Conservation (phyloP, 257 asterid species). For the Solanum ahanhuiri region DNA sequence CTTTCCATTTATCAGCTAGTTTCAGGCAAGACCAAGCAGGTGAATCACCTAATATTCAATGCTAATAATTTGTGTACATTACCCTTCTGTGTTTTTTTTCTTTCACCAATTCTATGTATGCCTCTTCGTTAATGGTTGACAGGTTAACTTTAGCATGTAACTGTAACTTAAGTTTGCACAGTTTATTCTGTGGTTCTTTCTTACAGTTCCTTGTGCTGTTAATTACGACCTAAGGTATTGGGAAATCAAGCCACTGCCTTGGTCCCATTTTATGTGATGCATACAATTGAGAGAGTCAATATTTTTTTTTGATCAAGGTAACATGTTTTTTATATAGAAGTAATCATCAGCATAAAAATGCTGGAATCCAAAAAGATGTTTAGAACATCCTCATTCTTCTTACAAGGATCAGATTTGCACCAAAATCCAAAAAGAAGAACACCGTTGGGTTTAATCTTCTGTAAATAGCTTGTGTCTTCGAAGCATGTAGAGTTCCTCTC, state of each 20-base stretch:
- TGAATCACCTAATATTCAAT: slow-evolving; percentile 2
- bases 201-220: not conserved
- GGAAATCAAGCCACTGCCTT: not conserved
- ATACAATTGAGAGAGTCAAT: not conserved
- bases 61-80: not conserved
- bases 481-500: not conserved
- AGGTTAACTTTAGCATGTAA: not conserved
- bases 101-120: not conserved
- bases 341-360: not conserved
- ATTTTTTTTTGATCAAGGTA: not conserved
- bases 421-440: not conserved
- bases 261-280: not conserved
- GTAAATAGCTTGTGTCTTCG: not conserved
- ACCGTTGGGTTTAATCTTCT: not conserved
- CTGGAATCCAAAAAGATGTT: not conserved
- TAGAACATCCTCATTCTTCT: not conserved
- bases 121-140: not conserved
- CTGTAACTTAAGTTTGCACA: not conserved
- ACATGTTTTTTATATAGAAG: not conserved
- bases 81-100: not conserved
- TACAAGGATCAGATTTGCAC: not conserved
- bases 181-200: not conserved
- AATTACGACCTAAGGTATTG: not conserved
- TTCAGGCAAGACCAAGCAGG: slow-evolving; percentile 88
- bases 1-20: slow-evolving; percentile 84